A percentile compares a stretch with the other conserved stretches of the same genome.
These are phyloP conservation scores for Craterostigma plantagineum DNA, from an alignment of 257 asterid species.

Conservation along the genomic window DNA sequence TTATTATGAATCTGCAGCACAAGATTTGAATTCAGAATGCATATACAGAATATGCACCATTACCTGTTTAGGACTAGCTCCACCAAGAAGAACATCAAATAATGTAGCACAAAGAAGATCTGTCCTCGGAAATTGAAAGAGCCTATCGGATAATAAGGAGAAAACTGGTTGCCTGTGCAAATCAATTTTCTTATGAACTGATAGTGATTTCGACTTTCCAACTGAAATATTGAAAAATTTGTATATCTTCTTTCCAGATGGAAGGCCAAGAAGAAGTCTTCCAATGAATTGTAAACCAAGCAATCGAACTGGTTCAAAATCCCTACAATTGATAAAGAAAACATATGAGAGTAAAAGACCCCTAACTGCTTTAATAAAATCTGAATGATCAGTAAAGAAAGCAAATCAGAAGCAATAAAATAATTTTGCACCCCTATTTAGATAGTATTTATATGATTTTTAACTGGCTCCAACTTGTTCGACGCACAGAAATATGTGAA, in stretches of 20 bases:
- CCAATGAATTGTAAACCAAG: conserved; percentile 93
- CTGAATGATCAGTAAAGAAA: background rate
- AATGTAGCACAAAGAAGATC: conserved; percentile 75
- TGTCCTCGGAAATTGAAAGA: conserved; percentile 71
- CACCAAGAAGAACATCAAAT: conserved; percentile 91
- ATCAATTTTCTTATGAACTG: conserved; percentile 43
- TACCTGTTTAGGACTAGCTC: conserved; percentile 99
- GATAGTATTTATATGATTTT: too few relatives aligned
- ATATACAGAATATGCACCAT: conserved; percentile 5
- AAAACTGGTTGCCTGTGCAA: conserved; percentile 55
- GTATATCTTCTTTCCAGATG: conserved; percentile 76
- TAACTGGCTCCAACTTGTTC: too few relatives aligned
- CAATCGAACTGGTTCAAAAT: conserved; percentile 88
- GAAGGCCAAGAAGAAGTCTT: conserved; percentile 84
- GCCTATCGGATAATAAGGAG: conserved; percentile 59
- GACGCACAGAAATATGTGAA: too few relatives aligned
- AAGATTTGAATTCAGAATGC: conserved; percentile 6
- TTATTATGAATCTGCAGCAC: conserved; percentile 7
- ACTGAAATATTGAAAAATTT: conserved; percentile 75
- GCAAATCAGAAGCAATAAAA: too few relatives aligned
- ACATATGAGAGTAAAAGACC: background rate
- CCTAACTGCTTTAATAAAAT: background rate
- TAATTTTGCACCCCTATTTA: too few relatives aligned
- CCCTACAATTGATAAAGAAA: conserved; percentile 29
- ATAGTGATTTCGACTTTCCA: conserved; percentile 55